phyloP scores from a whole-genome alignment of 2,329 filamentous ascomycete genomes.

The Stemphylium lycopersici region DNA sequence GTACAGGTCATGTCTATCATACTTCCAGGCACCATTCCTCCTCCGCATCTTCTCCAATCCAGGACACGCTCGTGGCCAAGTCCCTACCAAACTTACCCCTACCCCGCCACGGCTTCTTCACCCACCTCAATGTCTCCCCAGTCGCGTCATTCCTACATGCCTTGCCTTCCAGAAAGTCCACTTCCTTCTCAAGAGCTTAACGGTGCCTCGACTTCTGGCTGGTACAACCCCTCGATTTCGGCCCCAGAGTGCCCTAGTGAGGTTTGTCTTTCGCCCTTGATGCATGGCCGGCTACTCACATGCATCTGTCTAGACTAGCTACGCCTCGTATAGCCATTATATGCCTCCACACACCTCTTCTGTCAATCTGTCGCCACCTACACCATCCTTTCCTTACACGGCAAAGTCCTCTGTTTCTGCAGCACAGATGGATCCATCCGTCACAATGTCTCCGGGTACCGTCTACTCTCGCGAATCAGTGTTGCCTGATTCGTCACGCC shows the following conservation, averaged over 20 bases:
- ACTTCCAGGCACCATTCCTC: constrained; percentile 44
- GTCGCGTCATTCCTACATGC: constrained; percentile 38
- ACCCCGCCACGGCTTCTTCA: constrained; percentile 35
- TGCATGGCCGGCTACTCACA: constrained; percentile 15
- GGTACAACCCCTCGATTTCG: constrained; percentile 40
- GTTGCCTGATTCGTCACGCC: constrained; percentile 24
- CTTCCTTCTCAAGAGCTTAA: constrained; percentile 35
- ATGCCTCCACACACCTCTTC: constrained; percentile 41
- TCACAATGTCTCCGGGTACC: constrained; percentile 41
- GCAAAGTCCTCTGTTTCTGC: constrained; percentile 27
- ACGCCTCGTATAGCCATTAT: constrained; percentile 41
- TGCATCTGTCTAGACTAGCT: constrained; percentile 27
- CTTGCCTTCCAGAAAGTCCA: constrained; percentile 35
- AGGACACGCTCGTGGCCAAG: constrained; percentile 37
- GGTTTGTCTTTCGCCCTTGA: constrained; percentile 31
- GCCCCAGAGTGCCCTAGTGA: constrained; percentile 36
- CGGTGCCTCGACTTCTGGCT: constrained; percentile 32
- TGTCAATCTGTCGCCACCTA: constrained; percentile 28
- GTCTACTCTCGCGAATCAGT: constrained; percentile 37
- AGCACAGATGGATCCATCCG: constrained; percentile 27
- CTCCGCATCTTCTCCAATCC: constrained; percentile 40
- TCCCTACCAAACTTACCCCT: constrained; percentile 34
- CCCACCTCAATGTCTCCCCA: constrained; percentile 43
- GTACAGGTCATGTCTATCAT: constrained; percentile 41
- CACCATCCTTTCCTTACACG: constrained; percentile 31